Base-by-base conservation (phyloP, 108 stramenopile genomes). In the Skeletonema menzelii region DNA sequence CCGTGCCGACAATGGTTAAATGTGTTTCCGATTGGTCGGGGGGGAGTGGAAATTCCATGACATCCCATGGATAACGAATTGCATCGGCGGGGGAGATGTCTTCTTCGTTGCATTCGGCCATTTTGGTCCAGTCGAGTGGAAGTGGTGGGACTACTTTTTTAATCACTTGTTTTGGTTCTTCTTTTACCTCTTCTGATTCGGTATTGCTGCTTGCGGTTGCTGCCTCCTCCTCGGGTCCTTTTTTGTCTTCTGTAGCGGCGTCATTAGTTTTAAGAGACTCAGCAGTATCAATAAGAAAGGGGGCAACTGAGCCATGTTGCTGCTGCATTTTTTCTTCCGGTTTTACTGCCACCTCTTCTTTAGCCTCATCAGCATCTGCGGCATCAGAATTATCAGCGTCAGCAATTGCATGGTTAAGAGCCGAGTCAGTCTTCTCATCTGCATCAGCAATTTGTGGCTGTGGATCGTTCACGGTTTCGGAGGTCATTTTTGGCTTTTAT, bases 1-100 rank as follows among this genome's bases (percentile, higher is more conserved):
- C 82, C 3, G 95, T 96, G 34, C 95, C 95, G 8, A 96, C 90
- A 59, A 94, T 73, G 26, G 69, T 67, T 53, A 96, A 70, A 27
- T 68, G 35, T 34, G 84, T 86, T 2, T 81, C 67, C 10, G 72
- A 61, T 27, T 79, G 59, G n/a, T 84, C 82, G 1, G 73, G 12
- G 15, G 63, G 26, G 38, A 71, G 31, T 26, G 49, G 49, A 2
- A 53, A 10, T 13, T 84, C 76, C 38, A 73, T 35, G n/a, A 94
- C 91, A 34, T 91, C 89, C 66, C 79, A 80, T 0, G 93, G 93
- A 72, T 87, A 92, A 3, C 91, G 87, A 17, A 91, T 76, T 12
- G 71, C 19, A 19, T 40, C 64, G 72, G 11, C 75, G 49, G 66
- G 71, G 15, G 67, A 56, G 5, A 53, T 22, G 5, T 49, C 20